Evolutionary conservation across 1,139 yeast genomes (phyloP), one percentile per base, ranked within the genome.

Genomic region (Taphrina sp.): DNA sequence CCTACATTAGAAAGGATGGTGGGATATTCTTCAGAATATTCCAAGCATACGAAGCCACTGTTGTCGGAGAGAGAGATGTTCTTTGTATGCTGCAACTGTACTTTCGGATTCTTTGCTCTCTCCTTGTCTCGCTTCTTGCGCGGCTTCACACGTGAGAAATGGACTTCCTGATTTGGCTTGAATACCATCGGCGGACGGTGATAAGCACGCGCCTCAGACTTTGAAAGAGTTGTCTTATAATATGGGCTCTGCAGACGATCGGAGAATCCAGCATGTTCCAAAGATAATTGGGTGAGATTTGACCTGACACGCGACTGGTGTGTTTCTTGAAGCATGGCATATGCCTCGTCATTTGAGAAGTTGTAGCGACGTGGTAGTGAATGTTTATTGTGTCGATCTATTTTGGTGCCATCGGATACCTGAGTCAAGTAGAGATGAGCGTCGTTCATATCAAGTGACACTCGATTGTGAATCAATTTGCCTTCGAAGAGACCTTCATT

Each of bases 201-300:
- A 73, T 85, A 86, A 29, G 82, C 77, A 58, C 98, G 77, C 47
- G 85, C 76, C 63, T 86, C 88, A 4, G 78, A 77, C 62, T 82
- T 82, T 3, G 84, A 74, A 37, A 89, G 72, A 60, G 76, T 80
- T 26, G 90, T 96, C 66, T 85, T 87, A 70, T 89, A 94, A 45
- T 82, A 90, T 3, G 99, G 99, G 0, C 90, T 79, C 70, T 94
- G 98, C 49, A 94, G 74, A 54, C 95, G 75, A 36, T 82, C 69
- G 0, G 98, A 96, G 1, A 96, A 95, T 64, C 82, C 77, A 0
- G 96, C 81, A 69, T 94, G 98, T 64, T 94, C 98, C 60, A 94
- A 89, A 58, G 80, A 83, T 61, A 94, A 75, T 63, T 92, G 88
- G 58, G 97, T 95, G 65, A 94, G 83, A 19, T 95, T 95, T 3